Evolutionary conservation across 73 alveolate genomes (phyloP).

Genomic region (Blepharisma stoltei): DNA sequence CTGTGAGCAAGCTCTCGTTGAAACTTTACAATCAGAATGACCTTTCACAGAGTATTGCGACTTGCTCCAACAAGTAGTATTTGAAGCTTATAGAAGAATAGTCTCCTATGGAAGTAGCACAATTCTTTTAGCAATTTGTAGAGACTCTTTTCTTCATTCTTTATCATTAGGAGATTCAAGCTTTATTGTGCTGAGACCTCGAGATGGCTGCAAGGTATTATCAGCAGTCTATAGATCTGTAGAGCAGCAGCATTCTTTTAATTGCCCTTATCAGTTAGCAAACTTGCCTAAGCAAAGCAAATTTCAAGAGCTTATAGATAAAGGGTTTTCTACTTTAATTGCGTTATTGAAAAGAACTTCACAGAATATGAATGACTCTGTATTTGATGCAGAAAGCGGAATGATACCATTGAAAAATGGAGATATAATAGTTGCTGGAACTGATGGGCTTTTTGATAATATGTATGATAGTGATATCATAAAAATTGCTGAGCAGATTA

Average conservation of each 20-base stretch:
- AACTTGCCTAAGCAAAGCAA: slow-evolving; percentile 41
- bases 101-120: slow-evolving; percentile 48
- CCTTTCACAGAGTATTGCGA: background rate
- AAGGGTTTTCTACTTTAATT: slow-evolving; percentile 32
- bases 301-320: background rate
- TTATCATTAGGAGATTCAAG: slow-evolving; percentile 61
- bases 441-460: slow-evolving; percentile 62
- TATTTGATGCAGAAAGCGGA: slow-evolving; percentile 43
- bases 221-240: slow-evolving; percentile 33
- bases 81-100: slow-evolving; percentile 31
- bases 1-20: background rate
- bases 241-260: slow-evolving; percentile 60
- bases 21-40: background rate
- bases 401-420: slow-evolving; percentile 28
- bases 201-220: slow-evolving; percentile 22
- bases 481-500: slow-evolving; percentile 26
- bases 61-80: background rate
- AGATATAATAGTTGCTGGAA: slow-evolving; percentile 43
- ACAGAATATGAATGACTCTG: slow-evolving; percentile 30
- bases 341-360: slow-evolving; percentile 21
- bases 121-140: slow-evolving; percentile 35
- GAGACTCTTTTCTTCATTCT: slow-evolving; percentile 25
- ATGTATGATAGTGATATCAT: slow-evolving; percentile 47
- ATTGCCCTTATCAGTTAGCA: slow-evolving; percentile 54
- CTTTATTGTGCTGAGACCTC: slow-evolving; percentile 35